Evolutionary conservation across 306 rosid species (phyloP), one percentile per base, ranked within the genome.

Genomic region (Nissolia schottii): DNA sequence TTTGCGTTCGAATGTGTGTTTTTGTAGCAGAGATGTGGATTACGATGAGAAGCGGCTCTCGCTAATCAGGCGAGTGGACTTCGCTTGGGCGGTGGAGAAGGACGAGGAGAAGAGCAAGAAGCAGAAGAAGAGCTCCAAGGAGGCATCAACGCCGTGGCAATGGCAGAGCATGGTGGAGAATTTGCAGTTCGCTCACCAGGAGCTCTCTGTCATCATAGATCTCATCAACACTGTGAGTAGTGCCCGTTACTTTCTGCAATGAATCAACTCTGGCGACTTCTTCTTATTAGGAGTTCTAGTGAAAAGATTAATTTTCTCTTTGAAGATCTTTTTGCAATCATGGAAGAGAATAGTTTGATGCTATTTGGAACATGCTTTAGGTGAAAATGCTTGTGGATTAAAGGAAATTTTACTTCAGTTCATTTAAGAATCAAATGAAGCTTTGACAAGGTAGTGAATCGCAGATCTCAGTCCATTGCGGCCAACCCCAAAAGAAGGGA

Each of bases 111-210:
- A 59, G 66, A 67, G 14, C 6, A 89, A 82, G 85, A 89, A 86
- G 86, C 88, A 87, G 83, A 87, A 91, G 87, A 90, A 87, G 79
- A 82, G 81, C 74, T 85, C 89, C 15, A 91, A 87, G 79, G 98
- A 93, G 84, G 67, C 84, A 45, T 72, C 92, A 24, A 82, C 92
- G 13, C 94, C 89, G 7, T 89, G 94, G 97, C 94, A 85, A 53
- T 91, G 97, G 88, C 98, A 89, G 84, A 77, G 80, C 80, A 89
- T 87, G 97, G 85, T 91, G 78, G 97, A 94, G 73, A 94, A 89
- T 77, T 80, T 91, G 83, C 90, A 84, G 79, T 77, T 81, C 59
- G 97, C 97, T 79, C 96, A 86, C 70, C 97, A 91, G 83, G 97
- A 91, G 79, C 96, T 94, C 46, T 82, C 96, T 53, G 87, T 94